Base-by-base conservation (phyloP, 1,284 basidiomycete species). In the Phylloporus sp. region DNA sequence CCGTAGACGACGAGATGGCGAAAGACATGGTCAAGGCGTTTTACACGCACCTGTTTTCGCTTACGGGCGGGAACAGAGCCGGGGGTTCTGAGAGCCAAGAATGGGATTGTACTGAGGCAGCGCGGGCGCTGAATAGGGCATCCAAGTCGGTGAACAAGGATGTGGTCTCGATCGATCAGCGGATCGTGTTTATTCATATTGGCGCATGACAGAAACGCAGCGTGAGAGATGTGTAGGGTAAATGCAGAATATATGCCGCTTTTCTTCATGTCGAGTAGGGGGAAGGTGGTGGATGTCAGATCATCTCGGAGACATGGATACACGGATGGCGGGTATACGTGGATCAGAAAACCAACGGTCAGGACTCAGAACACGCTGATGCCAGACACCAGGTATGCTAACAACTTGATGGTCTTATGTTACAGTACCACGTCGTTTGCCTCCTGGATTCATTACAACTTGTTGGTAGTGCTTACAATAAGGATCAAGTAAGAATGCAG, bases 131-230 rank as follows among this genome's bases (percentile, higher is more conserved):
- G 19, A 75, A 77, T 47, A 76, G 29, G 60, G 75, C 69, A 23
- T 27, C 71, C 56, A 78, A 75, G 64, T 29, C 52, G 25, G 77
- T 78, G 15, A 65, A 75, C 63, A 77, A 75, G 67, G 29, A 53
- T 5, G 14, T n/a, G 8, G 77, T 75, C 32, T 57, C 77, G 27
- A 57, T 75, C 63, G 74, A 75, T 41, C 74, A 75, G 64, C 76
- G 77, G 61, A 68, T 78, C n/a, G 77, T 77, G 27, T 76, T 76
- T 32, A 70, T 76, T 49, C 74, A 76, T 55, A 78, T 76, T 39
- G 74, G 74, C 6, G 74, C 63, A 19, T 71, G 35, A n/a, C 29
- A 25, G n/a, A 23, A 15, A 56, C 53, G 12, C 14, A 19, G 10
- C 35, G 12, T 4, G 25, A 29, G 52, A 17, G 47, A 49, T 43